Evolutionary conservation across 305 asterid genomes (phyloP).

Genomic region (Rubia balearica): DNA sequence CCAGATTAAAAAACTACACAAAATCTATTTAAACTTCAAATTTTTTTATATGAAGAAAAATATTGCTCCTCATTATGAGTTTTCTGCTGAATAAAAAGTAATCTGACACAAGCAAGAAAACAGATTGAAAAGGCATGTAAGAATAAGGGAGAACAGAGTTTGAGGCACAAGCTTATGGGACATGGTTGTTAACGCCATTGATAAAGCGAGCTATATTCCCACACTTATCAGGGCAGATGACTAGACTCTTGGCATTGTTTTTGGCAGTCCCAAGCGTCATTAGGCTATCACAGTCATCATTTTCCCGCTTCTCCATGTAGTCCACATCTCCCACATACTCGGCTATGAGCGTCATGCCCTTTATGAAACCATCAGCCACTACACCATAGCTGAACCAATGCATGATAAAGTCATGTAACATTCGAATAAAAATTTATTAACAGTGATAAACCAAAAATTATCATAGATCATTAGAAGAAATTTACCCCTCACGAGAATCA

Average conservation of each 20-base stretch:
- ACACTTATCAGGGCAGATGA: conserved; percentile 77
- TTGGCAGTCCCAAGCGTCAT: conserved; percentile 77
- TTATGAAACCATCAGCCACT: conserved; percentile 72
- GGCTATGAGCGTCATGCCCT: conserved; percentile 65
- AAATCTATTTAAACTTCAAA: not conserved
- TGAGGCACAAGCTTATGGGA: conserved; percentile 42
- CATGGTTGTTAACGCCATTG: conserved; percentile 76
- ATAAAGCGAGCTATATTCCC: conserved; percentile 76
- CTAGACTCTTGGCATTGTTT: conserved; percentile 48
- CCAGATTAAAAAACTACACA: conserved; percentile 22
- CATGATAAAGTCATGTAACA: conserved; percentile 12
- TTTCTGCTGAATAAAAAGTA: not conserved
- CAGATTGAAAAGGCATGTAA: conserved; percentile 14
- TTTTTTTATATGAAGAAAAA: not conserved
- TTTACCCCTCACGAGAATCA: conserved; percentile 80
- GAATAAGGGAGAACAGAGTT: conserved; percentile 19
- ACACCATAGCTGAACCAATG: conserved; percentile 65
- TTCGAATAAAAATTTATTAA: conserved; percentile 5
- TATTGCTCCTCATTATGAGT: too few relatives aligned
- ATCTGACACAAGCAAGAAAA: not conserved
- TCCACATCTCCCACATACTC: conserved; percentile 86
- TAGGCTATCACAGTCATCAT: conserved; percentile 76
- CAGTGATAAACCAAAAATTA: conserved; percentile 6
- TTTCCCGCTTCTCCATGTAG: conserved; percentile 58
- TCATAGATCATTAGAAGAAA: conserved; percentile 4